A percentile compares a stretch with the other conserved stretches of the same genome.
Conservation (phyloP, 768 basidiomycete genomes). For the Suillus ampliporus region DNA sequence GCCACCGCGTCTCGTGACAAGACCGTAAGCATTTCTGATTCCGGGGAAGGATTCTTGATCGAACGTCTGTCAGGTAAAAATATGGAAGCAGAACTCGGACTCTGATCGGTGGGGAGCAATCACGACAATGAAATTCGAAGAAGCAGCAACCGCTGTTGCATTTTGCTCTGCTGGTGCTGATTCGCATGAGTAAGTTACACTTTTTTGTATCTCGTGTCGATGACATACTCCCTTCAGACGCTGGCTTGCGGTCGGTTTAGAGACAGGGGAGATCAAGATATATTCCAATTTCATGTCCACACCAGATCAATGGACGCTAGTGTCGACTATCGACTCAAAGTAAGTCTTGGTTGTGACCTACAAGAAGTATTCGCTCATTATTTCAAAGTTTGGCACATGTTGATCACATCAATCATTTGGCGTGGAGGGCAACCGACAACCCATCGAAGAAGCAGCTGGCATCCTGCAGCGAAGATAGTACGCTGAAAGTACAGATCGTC, state of each 20-base stretch:
- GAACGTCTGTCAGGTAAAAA: conserved; percentile 64
- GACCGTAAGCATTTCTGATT: conserved; percentile 57
- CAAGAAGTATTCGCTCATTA: not conserved
- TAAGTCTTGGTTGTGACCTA: conserved; percentile 38
- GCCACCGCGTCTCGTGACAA: conserved; percentile 96
- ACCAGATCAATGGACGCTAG: conserved; percentile 52
- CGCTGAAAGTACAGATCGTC: conserved; percentile 77
- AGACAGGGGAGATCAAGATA: conserved; percentile 76
- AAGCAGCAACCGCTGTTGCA: conserved; percentile 85
- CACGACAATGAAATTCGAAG: conserved; percentile 68
- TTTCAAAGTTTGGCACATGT: conserved; percentile 70
- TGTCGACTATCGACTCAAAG: conserved; percentile 54
- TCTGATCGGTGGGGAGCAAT: conserved; percentile 58
- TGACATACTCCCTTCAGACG: conserved; percentile 40
- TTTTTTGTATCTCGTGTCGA: conserved; percentile 9
- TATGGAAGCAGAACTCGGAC: conserved; percentile 62
- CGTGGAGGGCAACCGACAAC: conserved; percentile 67
- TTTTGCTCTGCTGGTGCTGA: conserved; percentile 50
- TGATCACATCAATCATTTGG: conserved; percentile 77
- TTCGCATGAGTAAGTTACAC: conserved; percentile 45
- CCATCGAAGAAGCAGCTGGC: conserved; percentile 61
- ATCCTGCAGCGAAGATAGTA: conserved; percentile 92
- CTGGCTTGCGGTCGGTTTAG: conserved; percentile 81
- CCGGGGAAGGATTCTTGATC: not conserved
- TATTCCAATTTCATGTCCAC: conserved; percentile 47